A percentile compares a stretch with the other conserved stretches of the same genome.
These are phyloP conservation scores for Teratosphaeria destructans DNA, from an alignment of 2,329 filamentous ascomycete species.

Conservation along the genomic window DNA sequence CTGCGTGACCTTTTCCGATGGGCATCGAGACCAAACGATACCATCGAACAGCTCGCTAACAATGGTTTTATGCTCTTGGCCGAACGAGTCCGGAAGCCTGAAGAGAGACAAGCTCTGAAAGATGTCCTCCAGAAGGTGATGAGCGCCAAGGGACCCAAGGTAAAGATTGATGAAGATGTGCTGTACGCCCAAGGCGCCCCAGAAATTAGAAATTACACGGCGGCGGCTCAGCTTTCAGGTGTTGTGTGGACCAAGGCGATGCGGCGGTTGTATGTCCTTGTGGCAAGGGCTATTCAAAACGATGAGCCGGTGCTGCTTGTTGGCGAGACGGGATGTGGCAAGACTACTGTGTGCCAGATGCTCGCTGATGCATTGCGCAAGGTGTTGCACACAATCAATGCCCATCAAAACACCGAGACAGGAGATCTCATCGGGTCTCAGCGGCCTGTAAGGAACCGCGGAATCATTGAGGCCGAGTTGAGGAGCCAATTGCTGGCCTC, in stretches of 20 bases:
- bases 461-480: slow-evolving; percentile 58
- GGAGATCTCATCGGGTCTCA: slow-evolving; percentile 95
- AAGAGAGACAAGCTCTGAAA: slow-evolving; percentile 77
- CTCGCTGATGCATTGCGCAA: slow-evolving; percentile 70
- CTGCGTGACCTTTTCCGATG: slow-evolving; percentile 91
- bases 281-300: slow-evolving; percentile 75
- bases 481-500: slow-evolving; percentile 47
- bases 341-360: slow-evolving; percentile 91
- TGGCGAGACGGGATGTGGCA: slow-evolving; percentile 94
- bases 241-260: slow-evolving; percentile 95
- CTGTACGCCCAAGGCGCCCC: slow-evolving; percentile 52
- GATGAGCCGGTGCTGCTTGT: slow-evolving; percentile 91
- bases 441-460: slow-evolving; percentile 76
- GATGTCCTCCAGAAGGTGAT: slow-evolving; percentile 82
- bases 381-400: slow-evolving; percentile 81
- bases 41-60: slow-evolving; percentile 74
- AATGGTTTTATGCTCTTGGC: slow-evolving; percentile 96
- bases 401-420: slow-evolving; percentile 96
- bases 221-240: slow-evolving; percentile 42
- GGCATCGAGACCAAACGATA: slow-evolving; percentile 77
- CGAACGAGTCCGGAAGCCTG: slow-evolving; percentile 83
- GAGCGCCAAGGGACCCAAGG: slow-evolving; percentile 46
- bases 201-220: slow-evolving; percentile 26
- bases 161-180: slow-evolving; percentile 61
- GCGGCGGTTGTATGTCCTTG: slow-evolving; percentile 79